These are phyloP conservation scores for Hanseniaspora osmophila DNA, from an alignment of 805 yeast species.

Conservation along the genomic window DNA sequence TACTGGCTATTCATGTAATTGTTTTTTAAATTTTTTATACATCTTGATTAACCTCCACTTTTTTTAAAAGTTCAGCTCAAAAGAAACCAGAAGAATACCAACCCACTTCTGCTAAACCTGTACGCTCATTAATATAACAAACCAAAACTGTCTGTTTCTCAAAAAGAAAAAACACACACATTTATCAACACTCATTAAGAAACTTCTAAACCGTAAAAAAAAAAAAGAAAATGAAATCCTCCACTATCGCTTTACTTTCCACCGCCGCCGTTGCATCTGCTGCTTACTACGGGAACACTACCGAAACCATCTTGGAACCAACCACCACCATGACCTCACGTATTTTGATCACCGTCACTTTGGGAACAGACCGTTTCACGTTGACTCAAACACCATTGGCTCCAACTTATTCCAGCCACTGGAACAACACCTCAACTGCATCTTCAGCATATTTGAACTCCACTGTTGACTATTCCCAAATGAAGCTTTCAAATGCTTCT, in stretches of 20 bases:
- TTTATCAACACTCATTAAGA: no score
- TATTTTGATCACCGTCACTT: constrained; percentile 3
- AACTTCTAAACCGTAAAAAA: no score
- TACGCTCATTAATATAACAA: no score
- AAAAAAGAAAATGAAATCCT: constrained; percentile 10
- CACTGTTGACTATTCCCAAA: constrained; percentile 10
- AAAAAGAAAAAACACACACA: no score
- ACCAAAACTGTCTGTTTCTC: no score
- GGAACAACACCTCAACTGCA: not conserved
- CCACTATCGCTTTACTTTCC: constrained; percentile 10
- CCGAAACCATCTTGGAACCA: not conserved
- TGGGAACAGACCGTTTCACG: constrained; percentile 4
- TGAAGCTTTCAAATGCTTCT: constrained; percentile 6
- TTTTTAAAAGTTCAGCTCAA: no score
- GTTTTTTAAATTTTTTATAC: no score
- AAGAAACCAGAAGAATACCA: no score
- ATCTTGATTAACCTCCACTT: no score
- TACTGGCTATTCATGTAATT: no score
- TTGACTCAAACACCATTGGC: constrained; percentile 4
- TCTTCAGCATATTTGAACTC: constrained; percentile 1
- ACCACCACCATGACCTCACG: constrained; percentile 4
- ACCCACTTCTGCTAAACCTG: no score
- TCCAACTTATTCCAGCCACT: constrained; percentile 4
- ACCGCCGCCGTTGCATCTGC: constrained; percentile 8
- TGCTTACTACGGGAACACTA: constrained; percentile 9